Conservation (phyloP, 202 grass and related monocot species). For the Zoysia matrella region DNA sequence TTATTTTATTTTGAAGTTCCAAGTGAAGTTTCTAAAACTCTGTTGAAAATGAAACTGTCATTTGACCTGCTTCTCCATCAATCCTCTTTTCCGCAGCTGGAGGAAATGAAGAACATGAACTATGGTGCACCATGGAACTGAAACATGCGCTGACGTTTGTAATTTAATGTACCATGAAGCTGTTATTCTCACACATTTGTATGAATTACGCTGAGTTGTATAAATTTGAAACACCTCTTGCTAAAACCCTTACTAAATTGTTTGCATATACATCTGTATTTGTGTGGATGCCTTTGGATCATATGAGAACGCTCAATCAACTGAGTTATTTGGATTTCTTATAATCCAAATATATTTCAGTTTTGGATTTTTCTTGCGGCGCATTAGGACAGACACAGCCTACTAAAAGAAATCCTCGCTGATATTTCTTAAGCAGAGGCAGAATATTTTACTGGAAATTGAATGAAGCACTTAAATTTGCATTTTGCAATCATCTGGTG, state of each 20-base stretch:
- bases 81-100: constrained; percentile 60
- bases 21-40: constrained; percentile 4
- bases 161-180: constrained; percentile 30
- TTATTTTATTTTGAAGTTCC: background rate
- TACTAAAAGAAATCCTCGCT: background rate
- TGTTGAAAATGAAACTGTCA: constrained; percentile 1
- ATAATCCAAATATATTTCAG: too few species aligned
- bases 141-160: constrained; percentile 30
- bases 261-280: background rate
- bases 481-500: background rate
- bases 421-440: background rate
- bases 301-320: background rate
- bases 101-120: constrained; percentile 78
- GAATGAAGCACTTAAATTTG: background rate
- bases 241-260: background rate
- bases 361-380: too few species aligned
- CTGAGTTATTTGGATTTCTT: background rate
- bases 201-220: background rate
- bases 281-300: background rate
- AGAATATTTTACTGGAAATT: background rate
- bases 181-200: background rate
- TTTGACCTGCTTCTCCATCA: constrained; percentile 1
- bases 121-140: constrained; percentile 53
- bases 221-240: constrained; percentile 25
- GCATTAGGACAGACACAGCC: background rate